These are phyloP conservation scores for Botrytis squamosa DNA, from an alignment of 2,329 filamentous ascomycete species.

Conservation along the genomic window DNA sequence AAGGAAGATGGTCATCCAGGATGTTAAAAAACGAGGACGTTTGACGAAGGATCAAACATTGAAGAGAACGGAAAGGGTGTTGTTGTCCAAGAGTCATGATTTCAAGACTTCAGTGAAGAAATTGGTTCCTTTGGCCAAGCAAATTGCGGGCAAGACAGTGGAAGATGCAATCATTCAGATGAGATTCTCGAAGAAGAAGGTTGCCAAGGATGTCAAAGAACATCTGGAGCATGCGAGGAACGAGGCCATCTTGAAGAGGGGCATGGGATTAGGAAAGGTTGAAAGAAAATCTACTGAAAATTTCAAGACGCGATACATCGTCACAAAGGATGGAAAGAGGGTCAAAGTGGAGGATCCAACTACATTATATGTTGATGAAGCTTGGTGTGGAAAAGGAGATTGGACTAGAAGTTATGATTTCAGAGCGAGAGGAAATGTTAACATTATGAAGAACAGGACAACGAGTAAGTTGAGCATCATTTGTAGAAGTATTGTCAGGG, in stretches of 20 bases:
- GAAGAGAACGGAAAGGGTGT: slow-evolving; percentile 59
- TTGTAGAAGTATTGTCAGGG: background rate
- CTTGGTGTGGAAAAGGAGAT: slow-evolving; percentile 82
- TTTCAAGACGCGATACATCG: slow-evolving; percentile 56
- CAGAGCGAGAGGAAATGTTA: slow-evolving; percentile 71
- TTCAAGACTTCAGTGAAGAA: slow-evolving; percentile 92
- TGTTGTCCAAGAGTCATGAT: slow-evolving; percentile 62
- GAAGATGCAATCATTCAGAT: slow-evolving; percentile 94
- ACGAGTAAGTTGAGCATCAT: slow-evolving; percentile 60
- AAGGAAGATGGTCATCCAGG: slow-evolving; percentile 77
- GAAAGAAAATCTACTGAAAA: slow-evolving; percentile 32
- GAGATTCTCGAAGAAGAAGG: slow-evolving; percentile 93
- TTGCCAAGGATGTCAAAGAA: slow-evolving; percentile 73
- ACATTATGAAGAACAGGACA: slow-evolving; percentile 66
- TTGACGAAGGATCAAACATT: slow-evolving; percentile 66
- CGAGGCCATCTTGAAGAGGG: slow-evolving; percentile 72
- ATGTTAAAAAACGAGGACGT: slow-evolving; percentile 66
- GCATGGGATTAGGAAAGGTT: slow-evolving; percentile 75
- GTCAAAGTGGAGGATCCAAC: slow-evolving; percentile 70
- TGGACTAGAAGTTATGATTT: slow-evolving; percentile 58
- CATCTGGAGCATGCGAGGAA: slow-evolving; percentile 81
- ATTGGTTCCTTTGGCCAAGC: slow-evolving; percentile 77
- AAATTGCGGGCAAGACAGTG: slow-evolving; percentile 90
- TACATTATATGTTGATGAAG: slow-evolving; percentile 86
- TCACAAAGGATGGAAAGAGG: slow-evolving; percentile 72